Evolutionary conservation across 495 filamentous ascomycete genomes (phyloP), one percentile per base, ranked within the genome.

Genomic region (Lichina pygmaea): DNA sequence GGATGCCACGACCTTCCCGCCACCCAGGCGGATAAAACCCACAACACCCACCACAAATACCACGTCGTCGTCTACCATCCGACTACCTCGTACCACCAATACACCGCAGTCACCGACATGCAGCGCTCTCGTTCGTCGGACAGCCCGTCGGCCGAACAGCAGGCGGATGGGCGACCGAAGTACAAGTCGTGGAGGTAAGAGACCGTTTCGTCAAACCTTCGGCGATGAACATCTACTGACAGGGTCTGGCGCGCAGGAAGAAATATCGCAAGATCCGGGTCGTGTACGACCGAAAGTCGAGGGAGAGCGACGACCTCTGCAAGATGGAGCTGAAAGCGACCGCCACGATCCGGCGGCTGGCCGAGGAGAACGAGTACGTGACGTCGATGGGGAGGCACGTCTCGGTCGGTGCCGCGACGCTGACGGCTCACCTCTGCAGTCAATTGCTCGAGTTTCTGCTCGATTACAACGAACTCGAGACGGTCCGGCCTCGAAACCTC

Each of bases 181-280:
- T 33, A 17, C 16, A 17, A 43, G 42, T 17, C 42, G 10, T 33
- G 15, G 42, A 24, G 16, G 42, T 43, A 17, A 12, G 24, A 24
- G 24, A 24, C 24, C 24, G 24, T 24, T 24, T 4, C 24, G 24
- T 24, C 24, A 24, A 24, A 1, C 2, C 24, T 4, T 4, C 24
- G 2, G 4, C 24, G 2, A 24, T 24, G 2, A 24, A 24, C 24
- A 24, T 24, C 24, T 34, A n/a, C 46, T 48, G 38, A 48, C 46
- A 31, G 33, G 40, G 15, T 47, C 46, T 17, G 33, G 8, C 6
- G 44, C 5, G 52, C 58, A 86, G 83, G 62, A 93, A 91, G 62
- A 97, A 97, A 63, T 97, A 86, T 60, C 74, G 81, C 46, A 97
- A 97, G 63, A 74, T 92, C 64, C 78, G 80, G 54, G 66, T 82